These are phyloP conservation scores for Discostella stelligeroides DNA, from an alignment of 108 stramenopile species.

Conservation along the genomic window DNA sequence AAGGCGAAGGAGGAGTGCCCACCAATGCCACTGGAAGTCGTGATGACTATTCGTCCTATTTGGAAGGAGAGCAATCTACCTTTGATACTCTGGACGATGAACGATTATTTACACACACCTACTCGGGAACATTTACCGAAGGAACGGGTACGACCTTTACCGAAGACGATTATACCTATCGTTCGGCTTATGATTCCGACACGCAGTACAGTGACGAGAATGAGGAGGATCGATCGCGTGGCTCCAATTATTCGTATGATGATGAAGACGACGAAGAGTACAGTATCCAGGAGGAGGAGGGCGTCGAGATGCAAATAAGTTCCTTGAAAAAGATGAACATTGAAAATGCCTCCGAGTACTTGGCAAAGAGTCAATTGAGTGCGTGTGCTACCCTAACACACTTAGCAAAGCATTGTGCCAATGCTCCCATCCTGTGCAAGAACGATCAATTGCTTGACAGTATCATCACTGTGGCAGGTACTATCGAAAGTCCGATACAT, in stretches of 20 bases:
- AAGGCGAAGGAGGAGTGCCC: conserved; percentile 8
- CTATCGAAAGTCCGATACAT: conserved; percentile 66
- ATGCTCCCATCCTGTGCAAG: conserved; percentile 50
- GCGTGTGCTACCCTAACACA: conserved; percentile 84
- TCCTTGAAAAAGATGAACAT: conserved; percentile 55
- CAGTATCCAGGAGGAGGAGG: conserved; percentile 36
- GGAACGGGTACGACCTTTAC: conserved; percentile 21
- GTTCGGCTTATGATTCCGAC: conserved; percentile 14
- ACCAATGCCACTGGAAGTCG: conserved; percentile 7
- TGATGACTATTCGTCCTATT: conserved; percentile 13
- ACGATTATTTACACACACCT: conserved; percentile 31
- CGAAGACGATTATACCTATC: conserved; percentile 36
- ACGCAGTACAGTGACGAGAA: conserved; percentile 15
- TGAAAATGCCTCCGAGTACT: conserved; percentile 47
- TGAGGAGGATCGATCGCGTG: conserved; percentile 14
- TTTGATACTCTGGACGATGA: conserved; percentile 26
- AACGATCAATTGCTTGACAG: conserved; percentile 52
- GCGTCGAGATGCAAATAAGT: conserved; percentile 46
- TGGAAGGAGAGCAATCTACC: not conserved
- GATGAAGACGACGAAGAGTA: conserved; percentile 33
- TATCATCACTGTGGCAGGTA: conserved; percentile 49
- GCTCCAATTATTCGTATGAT: conserved; percentile 11
- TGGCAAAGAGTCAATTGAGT: conserved; percentile 59
- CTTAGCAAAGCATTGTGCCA: conserved; percentile 78
- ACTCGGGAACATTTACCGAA: conserved; percentile 37